phyloP scores from a whole-genome alignment of 1,139 yeast species.

The Eremothecium gossypii region DNA sequence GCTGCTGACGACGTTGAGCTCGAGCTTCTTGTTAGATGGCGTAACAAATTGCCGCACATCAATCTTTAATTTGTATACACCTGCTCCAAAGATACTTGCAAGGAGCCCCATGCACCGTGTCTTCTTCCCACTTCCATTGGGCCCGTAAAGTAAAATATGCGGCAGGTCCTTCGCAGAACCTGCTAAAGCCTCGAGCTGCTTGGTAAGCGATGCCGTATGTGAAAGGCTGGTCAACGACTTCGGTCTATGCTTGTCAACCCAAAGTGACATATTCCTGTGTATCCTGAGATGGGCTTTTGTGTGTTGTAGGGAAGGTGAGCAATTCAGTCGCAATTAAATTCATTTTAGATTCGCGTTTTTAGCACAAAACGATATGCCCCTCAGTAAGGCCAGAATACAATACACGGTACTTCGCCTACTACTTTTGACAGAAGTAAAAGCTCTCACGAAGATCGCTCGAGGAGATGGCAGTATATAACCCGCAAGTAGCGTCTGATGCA shows the following conservation, averaged over 20 bases:
- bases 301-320: background rate
- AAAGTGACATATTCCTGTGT: conserved; percentile 56
- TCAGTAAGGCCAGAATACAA: background rate
- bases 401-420: too few relatives aligned
- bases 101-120: conserved; percentile 81
- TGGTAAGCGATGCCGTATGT: conserved; percentile 59
- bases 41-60: conserved; percentile 81
- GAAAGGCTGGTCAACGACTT: conserved; percentile 51
- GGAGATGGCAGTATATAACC: too few relatives aligned
- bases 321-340: background rate
- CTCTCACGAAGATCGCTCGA: too few relatives aligned
- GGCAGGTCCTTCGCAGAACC: conserved; percentile 59
- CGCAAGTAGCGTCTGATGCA: too few relatives aligned
- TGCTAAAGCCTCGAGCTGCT: conserved; percentile 49
- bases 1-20: conserved; percentile 83
- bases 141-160: conserved; percentile 85
- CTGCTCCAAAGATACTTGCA: conserved; percentile 71
- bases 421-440: too few relatives aligned
- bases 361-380: background rate
- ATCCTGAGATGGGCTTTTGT: background rate
- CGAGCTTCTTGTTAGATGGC: conserved; percentile 64
- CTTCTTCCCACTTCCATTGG: conserved; percentile 95
- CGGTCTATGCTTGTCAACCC: conserved; percentile 96
- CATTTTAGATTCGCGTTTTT: background rate
- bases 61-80: conserved; percentile 75